Percentiles rank a stretch among this genome's conserved stretches.
phyloP scores from a whole-genome alignment of 2,329 filamentous ascomycete genomes.

The Ophiosphaerella herpotricha region DNA sequence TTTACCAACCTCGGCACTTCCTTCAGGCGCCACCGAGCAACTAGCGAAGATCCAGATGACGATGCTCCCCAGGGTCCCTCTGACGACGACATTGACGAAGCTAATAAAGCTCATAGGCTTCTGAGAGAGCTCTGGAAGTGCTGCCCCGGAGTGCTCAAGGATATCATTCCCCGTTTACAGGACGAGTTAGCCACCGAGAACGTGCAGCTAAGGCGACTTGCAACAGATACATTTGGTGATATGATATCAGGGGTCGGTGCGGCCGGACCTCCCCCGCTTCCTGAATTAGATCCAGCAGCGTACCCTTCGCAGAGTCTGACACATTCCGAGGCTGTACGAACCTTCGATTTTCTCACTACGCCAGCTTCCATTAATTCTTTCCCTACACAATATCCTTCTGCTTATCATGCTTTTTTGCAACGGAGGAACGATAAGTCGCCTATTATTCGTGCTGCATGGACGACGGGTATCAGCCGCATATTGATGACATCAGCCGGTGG shows the following conservation, averaged over 20 bases:
- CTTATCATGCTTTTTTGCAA: slow-evolving; percentile 83
- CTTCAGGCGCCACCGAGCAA: slow-evolving; percentile 26
- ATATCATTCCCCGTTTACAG: slow-evolving; percentile 92
- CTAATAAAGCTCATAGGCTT: slow-evolving; percentile 85
- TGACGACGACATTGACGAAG: slow-evolving; percentile 83
- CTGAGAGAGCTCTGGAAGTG: slow-evolving; percentile 94
- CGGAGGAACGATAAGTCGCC: slow-evolving; percentile 85
- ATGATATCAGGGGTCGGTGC: slow-evolving; percentile 93
- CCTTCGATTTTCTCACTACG: slow-evolving; percentile 70
- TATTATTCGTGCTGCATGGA: slow-evolving; percentile 84
- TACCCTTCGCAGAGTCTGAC: slow-evolving; percentile 75
- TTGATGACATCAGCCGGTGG: slow-evolving; percentile 89
- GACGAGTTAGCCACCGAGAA: slow-evolving; percentile 91
- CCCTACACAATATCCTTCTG: slow-evolving; percentile 74
- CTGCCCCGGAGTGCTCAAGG: slow-evolving; percentile 83
- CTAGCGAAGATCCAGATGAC: slow-evolving; percentile 50
- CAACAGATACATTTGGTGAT: slow-evolving; percentile 92
- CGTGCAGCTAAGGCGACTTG: slow-evolving; percentile 79
- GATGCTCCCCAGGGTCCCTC: slow-evolving; percentile 65
- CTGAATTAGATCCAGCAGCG: slow-evolving; percentile 75
- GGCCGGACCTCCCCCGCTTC: slow-evolving; percentile 77
- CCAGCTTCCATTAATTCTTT: slow-evolving; percentile 90
- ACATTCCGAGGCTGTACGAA: slow-evolving; percentile 34
- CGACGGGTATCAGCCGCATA: slow-evolving; percentile 80
- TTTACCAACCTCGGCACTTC: slow-evolving; percentile 57